Evolutionary conservation across 768 basidiomycete genomes (phyloP), one percentile per base, ranked within the genome.

Genomic region (Mrakia frigida): DNA sequence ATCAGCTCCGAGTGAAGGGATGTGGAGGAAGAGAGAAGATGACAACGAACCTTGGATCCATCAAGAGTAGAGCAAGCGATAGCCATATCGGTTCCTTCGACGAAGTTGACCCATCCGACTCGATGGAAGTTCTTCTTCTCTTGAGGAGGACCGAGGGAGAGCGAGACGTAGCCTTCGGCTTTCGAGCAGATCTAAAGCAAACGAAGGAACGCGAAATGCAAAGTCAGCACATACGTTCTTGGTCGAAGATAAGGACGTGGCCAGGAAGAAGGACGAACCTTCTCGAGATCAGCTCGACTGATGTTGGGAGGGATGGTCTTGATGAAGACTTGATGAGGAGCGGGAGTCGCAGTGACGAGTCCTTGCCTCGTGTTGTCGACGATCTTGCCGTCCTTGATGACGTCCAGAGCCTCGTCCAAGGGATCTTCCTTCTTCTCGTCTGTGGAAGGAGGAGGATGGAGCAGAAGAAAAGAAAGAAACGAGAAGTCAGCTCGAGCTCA

Each of bases 61-160:
- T 91, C 88, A 65, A 98, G 80, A 80, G 92, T 90, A 53, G 85
- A 80, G 84, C 95, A 88, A 7, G 92, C 90, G 23, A 84, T 80
- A 2, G 86, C 81, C 88, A 98, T 93, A 80, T 97, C 92, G 14
- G 90, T 89, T 79, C 93, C 93, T 43, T 93, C 92, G 59, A 84
- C 85, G 82, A 95, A 97, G 79, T 89, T 89, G 77, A 97, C 86
- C 94, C 95, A 98, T 18, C 93, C 96, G 1, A 94, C 92, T 43
- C 96, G 92, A 82, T 96, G 94, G 82, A 92, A 98, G 80, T 92
- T 92, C 77, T 93, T 90, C 84, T 95, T 95, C 83, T 93, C 92
- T 59, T 93, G 84, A 14, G 96, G 95, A 79, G 98, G 95, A 37
- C 93, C 93, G 0, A 98, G 85, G 13, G 94, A 94, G 23, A 98